phyloP scores from a whole-genome alignment of 768 basidiomycete genomes.

The Tricholoma sp. region DNA sequence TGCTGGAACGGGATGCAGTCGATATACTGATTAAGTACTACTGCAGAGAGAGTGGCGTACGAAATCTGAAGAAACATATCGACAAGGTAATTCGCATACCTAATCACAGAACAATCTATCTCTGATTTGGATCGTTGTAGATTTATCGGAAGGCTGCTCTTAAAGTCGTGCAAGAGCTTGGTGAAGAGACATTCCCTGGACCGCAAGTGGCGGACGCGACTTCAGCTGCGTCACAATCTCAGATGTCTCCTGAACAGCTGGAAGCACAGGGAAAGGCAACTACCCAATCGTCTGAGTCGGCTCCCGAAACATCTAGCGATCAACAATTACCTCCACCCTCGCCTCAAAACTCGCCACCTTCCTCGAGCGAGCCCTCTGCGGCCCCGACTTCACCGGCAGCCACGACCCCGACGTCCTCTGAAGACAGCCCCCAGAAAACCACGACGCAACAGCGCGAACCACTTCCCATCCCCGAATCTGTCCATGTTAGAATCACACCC shows the following conservation, averaged over 20 bases:
- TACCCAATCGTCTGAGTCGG: background rate
- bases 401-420: slow-evolving; percentile 13
- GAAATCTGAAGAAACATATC: slow-evolving; percentile 97
- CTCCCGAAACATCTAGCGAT: slow-evolving; percentile 5
- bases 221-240: slow-evolving; percentile 16
- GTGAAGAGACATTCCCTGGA: slow-evolving; percentile 82
- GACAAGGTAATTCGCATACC: slow-evolving; percentile 65
- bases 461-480: slow-evolving; percentile 69
- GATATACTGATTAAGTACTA: slow-evolving; percentile 94
- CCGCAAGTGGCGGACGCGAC: slow-evolving; percentile 27
- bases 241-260: slow-evolving; percentile 50
- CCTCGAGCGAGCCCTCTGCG: slow-evolving; percentile 10
- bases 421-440: slow-evolving; percentile 36
- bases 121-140: slow-evolving; percentile 33
- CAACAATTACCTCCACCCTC: slow-evolving; percentile 1
- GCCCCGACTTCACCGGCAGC: slow-evolving; percentile 15
- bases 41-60: slow-evolving; percentile 93
- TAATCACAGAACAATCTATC: background rate
- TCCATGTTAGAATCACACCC: slow-evolving; percentile 76
- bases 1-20: slow-evolving; percentile 70
- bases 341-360: slow-evolving; percentile 7
- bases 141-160: slow-evolving; percentile 96
- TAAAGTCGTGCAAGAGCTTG: slow-evolving; percentile 85
- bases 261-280: slow-evolving; percentile 6
- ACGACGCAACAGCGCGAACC: slow-evolving; percentile 81